Percentiles rank a stretch among this genome's conserved stretches.
Evolutionary conservation across 352 stramenopile genomes (phyloP).

Genomic region (Phytophthora fragariae): DNA sequence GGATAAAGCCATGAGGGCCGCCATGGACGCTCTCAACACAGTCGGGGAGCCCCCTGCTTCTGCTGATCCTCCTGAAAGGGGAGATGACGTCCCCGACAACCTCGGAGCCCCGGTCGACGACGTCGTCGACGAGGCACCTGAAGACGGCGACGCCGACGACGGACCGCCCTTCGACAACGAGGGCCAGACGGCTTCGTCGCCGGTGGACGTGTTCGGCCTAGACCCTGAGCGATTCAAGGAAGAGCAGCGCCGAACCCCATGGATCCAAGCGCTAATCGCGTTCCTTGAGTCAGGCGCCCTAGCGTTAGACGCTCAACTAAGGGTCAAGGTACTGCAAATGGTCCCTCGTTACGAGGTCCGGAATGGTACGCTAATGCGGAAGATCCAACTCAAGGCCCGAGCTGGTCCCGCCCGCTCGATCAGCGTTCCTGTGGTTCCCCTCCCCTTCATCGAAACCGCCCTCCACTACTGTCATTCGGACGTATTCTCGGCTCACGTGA

Average conservation of each 20-base stretch:
- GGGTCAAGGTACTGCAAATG: not conserved
- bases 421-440: not conserved
- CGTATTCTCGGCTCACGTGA: slow-evolving; percentile 1
- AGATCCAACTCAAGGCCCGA: not conserved
- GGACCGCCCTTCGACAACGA: no score
- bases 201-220: not conserved
- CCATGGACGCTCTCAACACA: no score
- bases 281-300: slow-evolving; percentile 5
- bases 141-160: no score
- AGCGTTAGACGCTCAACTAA: not conserved
- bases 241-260: not conserved
- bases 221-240: not conserved
- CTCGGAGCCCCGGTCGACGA: no score
- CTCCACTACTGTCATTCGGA: slow-evolving; percentile 19
- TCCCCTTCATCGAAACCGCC: slow-evolving; percentile 8
- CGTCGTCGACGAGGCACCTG: not conserved
- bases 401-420: not conserved
- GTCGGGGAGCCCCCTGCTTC: no score
- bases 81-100: no score
- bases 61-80: no score
- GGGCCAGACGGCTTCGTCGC: not conserved
- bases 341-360: not conserved
- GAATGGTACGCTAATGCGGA: slow-evolving; percentile 4
- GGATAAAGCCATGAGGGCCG: no score
- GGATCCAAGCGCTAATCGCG: slow-evolving; percentile 3